phyloP scores from a whole-genome alignment of 2,329 filamentous ascomycete species.

The Niveomyces coronatus region DNA sequence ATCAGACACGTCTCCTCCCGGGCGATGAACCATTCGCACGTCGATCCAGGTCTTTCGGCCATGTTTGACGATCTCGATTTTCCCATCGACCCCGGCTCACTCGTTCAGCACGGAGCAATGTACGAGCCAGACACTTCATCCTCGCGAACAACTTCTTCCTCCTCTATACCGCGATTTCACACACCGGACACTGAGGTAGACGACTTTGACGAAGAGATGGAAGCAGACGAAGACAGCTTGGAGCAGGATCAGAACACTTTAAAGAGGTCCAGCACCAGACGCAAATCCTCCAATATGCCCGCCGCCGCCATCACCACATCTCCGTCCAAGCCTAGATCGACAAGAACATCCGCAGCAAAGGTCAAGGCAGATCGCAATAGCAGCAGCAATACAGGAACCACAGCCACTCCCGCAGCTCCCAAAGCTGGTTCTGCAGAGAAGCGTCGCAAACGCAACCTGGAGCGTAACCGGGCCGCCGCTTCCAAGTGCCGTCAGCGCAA shows the following conservation, averaged over 20 bases:
- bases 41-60: constrained; percentile 5
- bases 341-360: constrained; percentile 13
- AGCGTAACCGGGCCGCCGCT: constrained; percentile 62
- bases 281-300: constrained; percentile 1
- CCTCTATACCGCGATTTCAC: background rate
- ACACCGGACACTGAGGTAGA: constrained; percentile 1
- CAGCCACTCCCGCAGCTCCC: background rate
- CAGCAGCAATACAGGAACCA: background rate
- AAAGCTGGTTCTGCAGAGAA: constrained; percentile 19
- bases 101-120: background rate
- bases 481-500: constrained; percentile 65
- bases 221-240: background rate
- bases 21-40: constrained; percentile 6
- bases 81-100: constrained; percentile 4
- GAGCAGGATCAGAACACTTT: background rate
- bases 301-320: background rate
- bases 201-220: background rate
- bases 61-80: constrained; percentile 3
- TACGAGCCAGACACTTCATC: constrained; percentile 4
- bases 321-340: constrained; percentile 17
- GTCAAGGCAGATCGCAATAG: constrained; percentile 1
- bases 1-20: background rate
- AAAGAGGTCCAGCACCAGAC: background rate
- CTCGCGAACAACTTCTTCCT: constrained; percentile 7
- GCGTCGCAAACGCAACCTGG: constrained; percentile 41